Percentiles rank a stretch among this genome's conserved stretches.
phyloP scores from a whole-genome alignment of 768 basidiomycete species.

The Butyriboletus loyo region DNA sequence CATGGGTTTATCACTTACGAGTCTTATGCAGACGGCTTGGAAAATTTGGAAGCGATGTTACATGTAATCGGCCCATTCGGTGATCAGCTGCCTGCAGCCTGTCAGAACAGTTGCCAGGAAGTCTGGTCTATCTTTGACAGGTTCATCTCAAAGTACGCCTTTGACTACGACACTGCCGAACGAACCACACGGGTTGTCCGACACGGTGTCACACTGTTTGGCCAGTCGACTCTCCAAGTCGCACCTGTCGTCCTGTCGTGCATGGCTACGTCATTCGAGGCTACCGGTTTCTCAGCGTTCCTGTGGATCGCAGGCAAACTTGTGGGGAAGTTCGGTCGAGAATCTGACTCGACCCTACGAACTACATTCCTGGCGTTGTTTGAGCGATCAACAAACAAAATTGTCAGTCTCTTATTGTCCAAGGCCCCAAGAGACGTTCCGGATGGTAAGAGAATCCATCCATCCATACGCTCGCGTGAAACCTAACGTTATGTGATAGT shows the following conservation, averaged over 20 bases:
- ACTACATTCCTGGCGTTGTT: constrained; percentile 60
- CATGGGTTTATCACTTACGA: constrained; percentile 5
- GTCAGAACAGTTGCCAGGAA: constrained; percentile 73
- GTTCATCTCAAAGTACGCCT: constrained; percentile 76
- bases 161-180: constrained; percentile 75
- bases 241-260: constrained; percentile 68
- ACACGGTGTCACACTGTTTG: constrained; percentile 81
- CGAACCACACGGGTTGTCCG: constrained; percentile 81
- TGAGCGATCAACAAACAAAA: constrained; percentile 71
- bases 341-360: constrained; percentile 54
- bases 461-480: neutral
- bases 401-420: constrained; percentile 63
- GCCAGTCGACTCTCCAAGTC: constrained; percentile 58
- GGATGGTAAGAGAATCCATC: constrained; percentile 65
- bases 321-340: constrained; percentile 71
- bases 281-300: constrained; percentile 80
- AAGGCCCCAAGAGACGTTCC: constrained; percentile 75
- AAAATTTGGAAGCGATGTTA: constrained; percentile 92
- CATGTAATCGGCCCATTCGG: constrained; percentile 78
- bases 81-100: constrained; percentile 75
- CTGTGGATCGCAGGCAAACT: constrained; percentile 93
- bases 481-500: constrained; percentile 47
- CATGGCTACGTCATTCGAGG: constrained; percentile 77
- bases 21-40: constrained; percentile 63
- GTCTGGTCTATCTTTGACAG: constrained; percentile 82